A percentile compares a stretch with the other conserved stretches of the same genome.
phyloP scores from a whole-genome alignment of 441 rosid species.

The Theobroma grandiflorum region DNA sequence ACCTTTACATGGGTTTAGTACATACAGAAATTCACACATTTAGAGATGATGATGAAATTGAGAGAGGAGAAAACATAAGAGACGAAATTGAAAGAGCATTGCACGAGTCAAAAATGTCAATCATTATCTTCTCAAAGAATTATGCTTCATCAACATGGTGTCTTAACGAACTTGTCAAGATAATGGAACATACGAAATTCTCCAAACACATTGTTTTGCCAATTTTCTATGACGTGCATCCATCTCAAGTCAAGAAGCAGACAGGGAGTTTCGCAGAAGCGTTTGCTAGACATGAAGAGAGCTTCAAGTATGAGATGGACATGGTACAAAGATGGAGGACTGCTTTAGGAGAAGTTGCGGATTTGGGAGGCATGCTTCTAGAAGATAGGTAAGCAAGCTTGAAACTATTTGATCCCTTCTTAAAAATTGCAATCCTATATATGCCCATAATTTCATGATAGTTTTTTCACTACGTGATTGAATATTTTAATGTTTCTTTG shows the following conservation, averaged over 20 bases:
- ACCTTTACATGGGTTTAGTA: no score
- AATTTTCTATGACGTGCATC: slow-evolving; percentile 49
- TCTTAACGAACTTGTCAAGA: no score
- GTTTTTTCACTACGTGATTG: no score
- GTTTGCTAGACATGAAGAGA: slow-evolving; percentile 38
- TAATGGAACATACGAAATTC: slow-evolving; percentile 5
- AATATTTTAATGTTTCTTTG: no score
- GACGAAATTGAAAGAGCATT: slow-evolving; percentile 34
- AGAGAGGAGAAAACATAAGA: slow-evolving; percentile 12
- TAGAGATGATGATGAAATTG: background rate
- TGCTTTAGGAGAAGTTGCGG: slow-evolving; percentile 42
- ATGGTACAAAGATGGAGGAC: slow-evolving; percentile 45
- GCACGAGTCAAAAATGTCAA: slow-evolving; percentile 32
- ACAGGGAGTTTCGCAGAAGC: slow-evolving; percentile 45
- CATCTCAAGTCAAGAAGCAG: slow-evolving; percentile 13
- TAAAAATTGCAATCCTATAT: slow-evolving; percentile 29
- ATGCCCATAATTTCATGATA: background rate
- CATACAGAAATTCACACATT: background rate
- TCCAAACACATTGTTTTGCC: slow-evolving; percentile 38
- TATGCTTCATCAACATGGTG: slow-evolving; percentile 45
- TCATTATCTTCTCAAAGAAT: slow-evolving; percentile 44
- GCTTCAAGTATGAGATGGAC: slow-evolving; percentile 10
- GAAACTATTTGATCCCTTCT: no score
- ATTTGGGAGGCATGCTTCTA: slow-evolving; percentile 51
- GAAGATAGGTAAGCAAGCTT: slow-evolving; percentile 37